Percentiles rank a stretch among this genome's conserved stretches.
These are phyloP conservation scores for Lichtheimia ramosa DNA, from an alignment of 371 early-diverging fungal genomes.

Conservation along the genomic window DNA sequence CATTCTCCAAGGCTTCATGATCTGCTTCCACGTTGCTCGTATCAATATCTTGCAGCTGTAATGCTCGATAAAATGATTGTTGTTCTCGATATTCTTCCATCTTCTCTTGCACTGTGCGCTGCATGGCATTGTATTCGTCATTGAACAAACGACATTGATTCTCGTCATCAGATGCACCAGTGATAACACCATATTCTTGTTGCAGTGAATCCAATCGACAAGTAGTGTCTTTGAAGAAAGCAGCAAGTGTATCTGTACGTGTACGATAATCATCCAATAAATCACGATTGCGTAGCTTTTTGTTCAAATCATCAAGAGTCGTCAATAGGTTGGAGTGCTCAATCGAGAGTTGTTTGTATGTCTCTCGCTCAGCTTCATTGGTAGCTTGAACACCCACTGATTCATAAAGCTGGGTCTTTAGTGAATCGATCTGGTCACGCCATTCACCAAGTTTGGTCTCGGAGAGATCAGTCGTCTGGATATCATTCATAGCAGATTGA, in stretches of 20 bases:
- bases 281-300: constrained; percentile 2
- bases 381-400: background rate
- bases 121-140: background rate
- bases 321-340: constrained; percentile 7
- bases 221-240: background rate
- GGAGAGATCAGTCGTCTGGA: constrained; percentile 6
- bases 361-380: background rate
- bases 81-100: constrained; percentile 7
- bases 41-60: constrained; percentile 11
- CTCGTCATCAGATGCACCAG: background rate
- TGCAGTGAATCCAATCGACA: background rate
- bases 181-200: constrained; percentile 1
- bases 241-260: background rate
- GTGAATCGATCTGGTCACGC: constrained; percentile 17
- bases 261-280: constrained; percentile 2
- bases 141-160: background rate
- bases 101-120: constrained; percentile 1
- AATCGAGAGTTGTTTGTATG: background rate
- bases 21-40: background rate
- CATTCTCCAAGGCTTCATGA: background rate
- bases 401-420: constrained; percentile 14
- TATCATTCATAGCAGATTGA: background rate
- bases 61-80: constrained; percentile 7
- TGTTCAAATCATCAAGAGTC: constrained; percentile 9
- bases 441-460: constrained; percentile 21